phyloP scores from a whole-genome alignment of 371 early-diverging fungal species.

The Circinella minor region DNA sequence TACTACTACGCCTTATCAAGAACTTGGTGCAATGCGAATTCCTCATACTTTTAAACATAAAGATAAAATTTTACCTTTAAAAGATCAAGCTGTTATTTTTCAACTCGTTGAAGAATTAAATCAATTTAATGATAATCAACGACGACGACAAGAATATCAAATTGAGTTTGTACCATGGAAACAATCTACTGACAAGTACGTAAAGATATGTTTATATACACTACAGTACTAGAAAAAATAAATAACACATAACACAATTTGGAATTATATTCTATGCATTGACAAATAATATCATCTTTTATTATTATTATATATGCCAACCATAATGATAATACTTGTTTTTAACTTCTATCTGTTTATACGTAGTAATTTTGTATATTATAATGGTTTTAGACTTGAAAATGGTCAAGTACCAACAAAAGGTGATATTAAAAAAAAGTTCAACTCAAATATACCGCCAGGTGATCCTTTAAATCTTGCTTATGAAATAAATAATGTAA shows the following conservation, averaged over 20 bases:
- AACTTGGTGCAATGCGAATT: constrained; percentile 36
- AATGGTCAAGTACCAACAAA: constrained; percentile 36
- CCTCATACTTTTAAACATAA: constrained; percentile 23
- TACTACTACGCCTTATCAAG: constrained; percentile 26
- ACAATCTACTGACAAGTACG: constrained; percentile 33
- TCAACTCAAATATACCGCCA: neutral
- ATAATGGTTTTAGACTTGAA: constrained; percentile 31
- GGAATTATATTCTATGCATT: no score
- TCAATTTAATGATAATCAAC: no score
- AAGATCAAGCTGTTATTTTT: constrained; percentile 37
- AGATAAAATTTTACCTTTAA: constrained; percentile 31
- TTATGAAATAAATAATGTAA: constrained; percentile 13
- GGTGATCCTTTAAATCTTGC: constrained; percentile 11
- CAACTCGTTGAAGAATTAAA: constrained; percentile 29
- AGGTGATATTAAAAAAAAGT: constrained; percentile 17
- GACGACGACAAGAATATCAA: constrained; percentile 18
- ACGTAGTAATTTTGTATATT: constrained; percentile 29
- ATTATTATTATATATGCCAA: no score
- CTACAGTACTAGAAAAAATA: neutral
- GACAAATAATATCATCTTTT: no score
- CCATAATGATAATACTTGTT: no score
- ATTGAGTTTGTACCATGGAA: constrained; percentile 39
- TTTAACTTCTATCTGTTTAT: no score
- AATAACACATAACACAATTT: no score
- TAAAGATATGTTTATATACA: no score